A percentile compares a stretch with the other conserved stretches of the same genome.
Evolutionary conservation across 441 rosid species (phyloP).

Genomic region (Jatropha podagrica): DNA sequence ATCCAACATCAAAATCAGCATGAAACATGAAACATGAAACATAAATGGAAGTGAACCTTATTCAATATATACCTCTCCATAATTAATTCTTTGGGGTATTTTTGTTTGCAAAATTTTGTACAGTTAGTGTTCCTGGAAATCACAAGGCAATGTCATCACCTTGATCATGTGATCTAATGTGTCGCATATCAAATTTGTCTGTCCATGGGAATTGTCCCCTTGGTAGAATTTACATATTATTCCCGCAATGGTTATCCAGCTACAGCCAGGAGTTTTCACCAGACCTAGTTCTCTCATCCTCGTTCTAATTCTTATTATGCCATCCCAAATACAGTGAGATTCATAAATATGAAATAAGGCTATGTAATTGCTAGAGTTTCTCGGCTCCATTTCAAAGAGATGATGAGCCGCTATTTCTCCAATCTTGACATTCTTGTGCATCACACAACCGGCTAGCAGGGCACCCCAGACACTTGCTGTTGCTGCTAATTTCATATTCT

Average conservation of each 20-base stretch:
- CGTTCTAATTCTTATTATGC: slow-evolving; percentile 12
- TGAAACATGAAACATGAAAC: not conserved
- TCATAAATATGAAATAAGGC: slow-evolving; percentile 29
- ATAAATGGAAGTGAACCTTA: not conserved
- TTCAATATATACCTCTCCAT: not conserved
- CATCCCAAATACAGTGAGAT: slow-evolving; percentile 14
- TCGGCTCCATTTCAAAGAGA: slow-evolving; percentile 32
- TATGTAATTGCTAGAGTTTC: slow-evolving; percentile 28
- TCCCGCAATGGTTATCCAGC: slow-evolving; percentile 28
- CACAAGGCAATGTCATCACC: slow-evolving; percentile 9
- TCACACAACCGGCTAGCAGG: slow-evolving; percentile 27
- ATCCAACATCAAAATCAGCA: not conserved
- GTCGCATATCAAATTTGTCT: slow-evolving; percentile 9
- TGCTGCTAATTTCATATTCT: slow-evolving; percentile 12
- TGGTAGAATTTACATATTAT: slow-evolving; percentile 23
- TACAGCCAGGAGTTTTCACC: slow-evolving; percentile 29
- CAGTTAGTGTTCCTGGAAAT: slow-evolving; percentile 3
- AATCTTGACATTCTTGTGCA: slow-evolving; percentile 28
- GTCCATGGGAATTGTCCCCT: slow-evolving; percentile 24
- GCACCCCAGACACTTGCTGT: slow-evolving; percentile 34
- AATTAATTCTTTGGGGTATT: not conserved
- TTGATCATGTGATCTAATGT: slow-evolving; percentile 17
- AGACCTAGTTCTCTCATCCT: slow-evolving; percentile 29
- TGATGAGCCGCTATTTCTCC: slow-evolving; percentile 29
- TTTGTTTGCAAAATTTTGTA: not conserved